A percentile compares a stretch with the other conserved stretches of the same genome.
Conservation (phyloP, 1,284 basidiomycete genomes). For the Cerioporus squamosus region DNA sequence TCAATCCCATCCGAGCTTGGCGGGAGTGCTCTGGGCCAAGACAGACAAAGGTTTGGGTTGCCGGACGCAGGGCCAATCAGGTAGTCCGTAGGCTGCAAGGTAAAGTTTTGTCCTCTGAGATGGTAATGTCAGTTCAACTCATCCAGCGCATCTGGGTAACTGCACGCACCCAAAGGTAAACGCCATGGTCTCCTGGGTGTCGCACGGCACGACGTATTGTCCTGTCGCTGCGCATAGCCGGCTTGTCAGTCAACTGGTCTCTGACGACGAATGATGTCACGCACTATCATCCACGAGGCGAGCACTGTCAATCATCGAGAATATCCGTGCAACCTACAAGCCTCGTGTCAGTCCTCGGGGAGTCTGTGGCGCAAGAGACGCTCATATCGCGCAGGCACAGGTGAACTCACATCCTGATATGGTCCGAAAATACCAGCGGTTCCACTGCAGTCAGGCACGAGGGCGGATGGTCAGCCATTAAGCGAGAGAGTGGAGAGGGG, state of each 20-base stretch:
- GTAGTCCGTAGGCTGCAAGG: slow-evolving; percentile 82
- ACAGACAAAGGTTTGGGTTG: slow-evolving; percentile 73
- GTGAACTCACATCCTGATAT: slow-evolving; percentile 72
- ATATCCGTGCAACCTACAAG: slow-evolving; percentile 70
- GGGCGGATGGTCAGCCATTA: not conserved
- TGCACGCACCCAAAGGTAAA: slow-evolving; percentile 73
- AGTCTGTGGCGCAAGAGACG: slow-evolving; percentile 8
- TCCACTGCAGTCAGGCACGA: slow-evolving; percentile 52
- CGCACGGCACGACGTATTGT: slow-evolving; percentile 85
- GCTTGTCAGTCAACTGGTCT: not conserved
- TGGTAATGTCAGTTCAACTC: not conserved
- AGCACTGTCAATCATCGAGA: slow-evolving; percentile 62
- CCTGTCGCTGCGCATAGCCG: slow-evolving; percentile 49
- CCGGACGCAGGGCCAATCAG: slow-evolving; percentile 75
- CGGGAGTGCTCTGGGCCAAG: slow-evolving; percentile 78
- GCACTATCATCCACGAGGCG: slow-evolving; percentile 68
- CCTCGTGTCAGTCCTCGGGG: slow-evolving; percentile 15
- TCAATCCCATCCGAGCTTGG: slow-evolving; percentile 80
- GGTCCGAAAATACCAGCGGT: slow-evolving; percentile 82
- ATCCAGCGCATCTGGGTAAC: not conserved
- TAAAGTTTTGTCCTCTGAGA: slow-evolving; percentile 58
- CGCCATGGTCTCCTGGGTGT: slow-evolving; percentile 64
- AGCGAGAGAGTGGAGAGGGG: not conserved
- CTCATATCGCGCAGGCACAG: slow-evolving; percentile 1
- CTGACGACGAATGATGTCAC: not conserved